phyloP scores from a whole-genome alignment of 208 protist genomes.

The Wallacemonas sp. region DNA sequence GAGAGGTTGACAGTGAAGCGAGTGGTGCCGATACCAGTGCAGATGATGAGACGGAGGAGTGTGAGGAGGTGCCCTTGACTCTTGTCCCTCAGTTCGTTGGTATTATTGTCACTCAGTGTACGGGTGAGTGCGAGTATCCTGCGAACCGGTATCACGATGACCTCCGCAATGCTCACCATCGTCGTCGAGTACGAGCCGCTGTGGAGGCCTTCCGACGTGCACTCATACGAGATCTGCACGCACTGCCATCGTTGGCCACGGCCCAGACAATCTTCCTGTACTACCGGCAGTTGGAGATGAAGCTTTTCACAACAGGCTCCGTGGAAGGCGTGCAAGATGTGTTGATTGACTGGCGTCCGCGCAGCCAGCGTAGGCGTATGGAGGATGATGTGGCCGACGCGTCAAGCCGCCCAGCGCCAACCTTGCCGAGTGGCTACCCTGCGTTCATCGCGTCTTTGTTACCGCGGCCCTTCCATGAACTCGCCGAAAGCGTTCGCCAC shows the following conservation, averaged over 20 bases:
- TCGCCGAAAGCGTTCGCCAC: neutral
- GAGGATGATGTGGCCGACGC: too few relatives aligned
- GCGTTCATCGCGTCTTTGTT: neutral
- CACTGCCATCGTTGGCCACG: neutral
- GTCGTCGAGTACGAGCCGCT: neutral
- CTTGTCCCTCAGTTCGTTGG: constrained; percentile 55
- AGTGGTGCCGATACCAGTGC: neutral
- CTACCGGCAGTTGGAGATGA: neutral
- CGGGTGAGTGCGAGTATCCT: constrained; percentile 39
- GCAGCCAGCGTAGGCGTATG: too few relatives aligned
- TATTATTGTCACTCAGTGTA: constrained; percentile 77
- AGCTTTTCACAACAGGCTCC: neutral
- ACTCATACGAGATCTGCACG: neutral
- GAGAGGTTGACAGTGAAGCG: neutral
- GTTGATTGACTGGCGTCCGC: neutral
- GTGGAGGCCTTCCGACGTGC: constrained; percentile 3
- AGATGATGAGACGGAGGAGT: neutral
- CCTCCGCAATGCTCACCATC: neutral
- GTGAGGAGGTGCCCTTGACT: neutral
- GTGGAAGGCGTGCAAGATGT: neutral
- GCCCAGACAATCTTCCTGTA: constrained; percentile 3
- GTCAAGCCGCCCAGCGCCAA: too few relatives aligned
- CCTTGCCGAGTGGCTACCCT: too few relatives aligned
- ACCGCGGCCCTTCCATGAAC: neutral
- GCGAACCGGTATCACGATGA: constrained; percentile 10